These are phyloP conservation scores for Sordariomycetes sp. DNA, from an alignment of 2,329 filamentous ascomycete genomes.

Conservation along the genomic window DNA sequence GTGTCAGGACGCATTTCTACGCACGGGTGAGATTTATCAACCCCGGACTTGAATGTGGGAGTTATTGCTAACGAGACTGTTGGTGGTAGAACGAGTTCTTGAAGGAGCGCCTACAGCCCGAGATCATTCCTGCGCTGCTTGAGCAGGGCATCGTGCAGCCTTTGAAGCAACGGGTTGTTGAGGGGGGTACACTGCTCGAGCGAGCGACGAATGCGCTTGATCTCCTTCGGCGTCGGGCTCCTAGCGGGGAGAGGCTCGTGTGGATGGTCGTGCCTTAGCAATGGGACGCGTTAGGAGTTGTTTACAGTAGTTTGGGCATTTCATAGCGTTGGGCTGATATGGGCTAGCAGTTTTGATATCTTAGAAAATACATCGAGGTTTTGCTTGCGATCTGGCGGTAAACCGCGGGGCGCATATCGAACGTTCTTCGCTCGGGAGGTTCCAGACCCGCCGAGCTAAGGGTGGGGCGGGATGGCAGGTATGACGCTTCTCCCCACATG, in stretches of 20 bases:
- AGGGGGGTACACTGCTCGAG: slow-evolving; percentile 22
- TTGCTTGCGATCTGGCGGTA: no score
- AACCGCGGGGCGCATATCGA: no score
- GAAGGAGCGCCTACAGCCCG: slow-evolving; percentile 37
- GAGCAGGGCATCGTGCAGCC: slow-evolving; percentile 23
- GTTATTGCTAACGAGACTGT: not conserved
- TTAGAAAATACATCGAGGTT: no score
- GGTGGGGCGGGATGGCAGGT: no score
- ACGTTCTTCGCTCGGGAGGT: no score
- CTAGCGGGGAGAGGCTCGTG: slow-evolving; percentile 26
- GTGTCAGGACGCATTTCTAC: slow-evolving; percentile 44
- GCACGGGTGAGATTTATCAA: slow-evolving; percentile 22
- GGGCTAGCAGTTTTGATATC: no score
- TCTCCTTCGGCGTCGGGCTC: slow-evolving; percentile 18
- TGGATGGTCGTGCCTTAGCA: slow-evolving; percentile 15
- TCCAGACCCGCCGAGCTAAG: no score
- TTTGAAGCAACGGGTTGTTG: slow-evolving; percentile 25
- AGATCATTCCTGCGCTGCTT: slow-evolving; percentile 37
- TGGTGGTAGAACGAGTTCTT: slow-evolving; percentile 35
- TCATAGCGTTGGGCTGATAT: not conserved
- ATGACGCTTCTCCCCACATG: no score
- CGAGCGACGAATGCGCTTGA: slow-evolving; percentile 23
- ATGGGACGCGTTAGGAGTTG: not conserved
- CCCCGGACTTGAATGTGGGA: not conserved
- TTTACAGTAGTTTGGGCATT: not conserved